Conservation (phyloP, 2,329 filamentous ascomycete genomes). For the Xylariales sp. region DNA sequence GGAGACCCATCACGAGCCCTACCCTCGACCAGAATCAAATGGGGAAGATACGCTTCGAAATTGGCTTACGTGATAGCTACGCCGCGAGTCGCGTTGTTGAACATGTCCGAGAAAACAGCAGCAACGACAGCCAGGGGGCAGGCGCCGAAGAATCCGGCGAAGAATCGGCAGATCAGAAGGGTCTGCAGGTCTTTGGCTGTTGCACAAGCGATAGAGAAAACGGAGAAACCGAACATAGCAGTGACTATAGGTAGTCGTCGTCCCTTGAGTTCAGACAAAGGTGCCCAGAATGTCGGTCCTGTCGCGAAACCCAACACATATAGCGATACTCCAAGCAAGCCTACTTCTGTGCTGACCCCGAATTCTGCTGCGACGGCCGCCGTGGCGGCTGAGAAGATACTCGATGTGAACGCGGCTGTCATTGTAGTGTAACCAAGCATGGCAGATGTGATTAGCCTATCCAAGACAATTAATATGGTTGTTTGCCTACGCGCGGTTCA, state of each 20-base stretch:
- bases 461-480: no score
- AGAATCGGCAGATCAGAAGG: constrained; percentile 68
- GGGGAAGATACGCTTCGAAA: no score
- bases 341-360: constrained; percentile 56
- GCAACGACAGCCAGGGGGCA: constrained; percentile 65
- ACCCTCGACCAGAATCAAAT: no score
- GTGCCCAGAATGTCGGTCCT: constrained; percentile 64
- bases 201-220: constrained; percentile 62
- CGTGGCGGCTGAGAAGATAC: constrained; percentile 68
- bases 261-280: constrained; percentile 67
- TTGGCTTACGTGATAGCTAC: constrained; percentile 54
- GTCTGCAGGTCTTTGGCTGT: constrained; percentile 65
- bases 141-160: constrained; percentile 67
- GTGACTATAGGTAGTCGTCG: constrained; percentile 58
- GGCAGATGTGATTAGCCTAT: constrained; percentile 56
- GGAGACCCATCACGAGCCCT: no score
- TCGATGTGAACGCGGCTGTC: constrained; percentile 66
- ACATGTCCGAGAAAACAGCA: constrained; percentile 69
- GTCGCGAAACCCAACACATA: constrained; percentile 66
- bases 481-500: no score
- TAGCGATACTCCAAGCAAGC: constrained; percentile 60
- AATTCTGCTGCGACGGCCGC: constrained; percentile 51
- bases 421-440: constrained; percentile 72
- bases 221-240: constrained; percentile 63
- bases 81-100: constrained; percentile 58